phyloP scores from a whole-genome alignment of 345 rosid species.

The Salix suchowensis region DNA sequence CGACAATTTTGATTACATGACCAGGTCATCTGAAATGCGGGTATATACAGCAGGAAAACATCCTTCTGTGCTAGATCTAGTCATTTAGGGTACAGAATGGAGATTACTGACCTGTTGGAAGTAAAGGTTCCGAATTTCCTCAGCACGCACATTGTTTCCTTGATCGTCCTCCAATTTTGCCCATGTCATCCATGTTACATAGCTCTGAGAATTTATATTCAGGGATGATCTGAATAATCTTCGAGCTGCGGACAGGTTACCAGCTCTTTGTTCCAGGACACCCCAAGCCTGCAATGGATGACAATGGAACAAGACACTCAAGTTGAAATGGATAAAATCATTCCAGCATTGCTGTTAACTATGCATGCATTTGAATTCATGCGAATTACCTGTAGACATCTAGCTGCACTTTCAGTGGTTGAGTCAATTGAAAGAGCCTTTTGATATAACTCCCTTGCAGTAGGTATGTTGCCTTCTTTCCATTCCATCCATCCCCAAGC shows the following conservation, averaged over 20 bases:
- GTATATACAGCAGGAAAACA: too few species aligned
- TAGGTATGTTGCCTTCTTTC: slow-evolving; percentile 83
- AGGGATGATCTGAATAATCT: slow-evolving; percentile 82
- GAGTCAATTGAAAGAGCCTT: slow-evolving; percentile 69
- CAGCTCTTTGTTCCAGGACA: slow-evolving; percentile 83
- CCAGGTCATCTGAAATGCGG: too few species aligned
- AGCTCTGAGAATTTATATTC: slow-evolving; percentile 81
- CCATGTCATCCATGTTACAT: slow-evolving; percentile 98
- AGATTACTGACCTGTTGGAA: slow-evolving; percentile 75
- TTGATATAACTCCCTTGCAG: slow-evolving; percentile 80
- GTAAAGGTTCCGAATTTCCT: slow-evolving; percentile 86
- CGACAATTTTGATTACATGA: too few species aligned
- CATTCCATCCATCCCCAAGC: slow-evolving; percentile 99
- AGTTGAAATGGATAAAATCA: not conserved
- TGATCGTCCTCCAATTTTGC: slow-evolving; percentile 92
- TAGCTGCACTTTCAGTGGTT: slow-evolving; percentile 78
- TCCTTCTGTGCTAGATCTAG: too few species aligned
- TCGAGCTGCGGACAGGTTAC: slow-evolving; percentile 81
- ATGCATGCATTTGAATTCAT: not conserved
- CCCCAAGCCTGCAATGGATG: slow-evolving; percentile 77
- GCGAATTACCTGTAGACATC: slow-evolving; percentile 70
- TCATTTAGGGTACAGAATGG: too few species aligned
- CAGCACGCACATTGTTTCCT: slow-evolving; percentile 86
- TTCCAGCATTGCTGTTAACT: not conserved
- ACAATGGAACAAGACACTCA: not conserved